Base-by-base conservation (phyloP, 2,329 filamentous ascomycete species). In the Metarhizium guizhouense region DNA sequence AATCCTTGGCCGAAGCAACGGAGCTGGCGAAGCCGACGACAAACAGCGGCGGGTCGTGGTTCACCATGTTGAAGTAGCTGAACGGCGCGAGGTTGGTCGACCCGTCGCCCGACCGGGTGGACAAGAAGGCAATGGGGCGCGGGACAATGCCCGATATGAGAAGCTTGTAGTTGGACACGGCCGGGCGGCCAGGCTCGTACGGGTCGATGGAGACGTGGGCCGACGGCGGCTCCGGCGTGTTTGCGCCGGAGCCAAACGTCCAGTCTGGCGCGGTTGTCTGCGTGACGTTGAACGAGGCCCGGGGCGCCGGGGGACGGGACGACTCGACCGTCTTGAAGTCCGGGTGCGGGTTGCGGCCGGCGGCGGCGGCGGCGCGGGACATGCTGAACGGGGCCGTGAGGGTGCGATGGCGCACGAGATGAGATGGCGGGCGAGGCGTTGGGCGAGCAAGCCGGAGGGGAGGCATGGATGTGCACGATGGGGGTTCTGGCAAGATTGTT, bases 21-120 rank as follows among this genome's bases (percentile, higher is more conserved):
- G 71, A 58, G 16, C 70, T 68, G 5, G 76, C 64, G 65, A 82
- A 76, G 47, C 82, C 80, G 32, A 85, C 74, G 8, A 83, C 80
- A 70, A 96, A 95, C 47, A 95, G 76, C 0, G 92, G 92, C 4
- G 92, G 93, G 67, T 96, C 92, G 68, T 94, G 88, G 69, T 84
- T 84, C 61, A 96, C 78, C 59, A 96, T 72, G 68, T 90, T 87
- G 69, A 91, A 90, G 75, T 94, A 96, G 66, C 83, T 88, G 70
- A 94, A 96, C 0, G 91, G 92, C 0, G 92, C 90, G 2, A 96
- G 78, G 72, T 96, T 97, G 16, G 67, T 76, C 60, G 60, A 76
- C 38, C 65, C 70, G 25, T 88, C 89, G 64, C 32, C 32, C 3
- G 70, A 63, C 25, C 71, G 67, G 10, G 83, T 82, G 57, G 78